These are phyloP conservation scores for Alopecurus myosuroides DNA, from an alignment of 176 grass and related monocot species.

Conservation along the genomic window DNA sequence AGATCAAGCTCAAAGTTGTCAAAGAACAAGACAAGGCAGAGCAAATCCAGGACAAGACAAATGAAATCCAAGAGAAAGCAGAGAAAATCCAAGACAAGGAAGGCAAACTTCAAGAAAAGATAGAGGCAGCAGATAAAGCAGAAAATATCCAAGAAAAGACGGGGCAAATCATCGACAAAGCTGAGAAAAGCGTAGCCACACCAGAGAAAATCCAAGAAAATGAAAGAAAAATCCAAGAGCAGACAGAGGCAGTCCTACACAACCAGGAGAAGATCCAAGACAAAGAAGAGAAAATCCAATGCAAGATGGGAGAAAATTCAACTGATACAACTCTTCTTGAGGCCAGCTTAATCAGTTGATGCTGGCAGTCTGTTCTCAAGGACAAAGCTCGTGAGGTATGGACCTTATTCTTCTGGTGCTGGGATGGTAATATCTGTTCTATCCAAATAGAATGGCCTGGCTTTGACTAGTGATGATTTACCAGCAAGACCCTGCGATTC, in stretches of 20 bases:
- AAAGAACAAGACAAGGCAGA: constrained; percentile 25
- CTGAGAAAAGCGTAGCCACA: background rate
- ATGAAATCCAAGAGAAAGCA: background rate
- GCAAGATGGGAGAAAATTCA: constrained; percentile 17
- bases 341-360: constrained; percentile 21
- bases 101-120: constrained; percentile 13
- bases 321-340: constrained; percentile 16
- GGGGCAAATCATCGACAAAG: background rate
- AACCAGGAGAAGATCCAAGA: constrained; percentile 10
- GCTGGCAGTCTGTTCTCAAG: background rate
- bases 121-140: background rate
- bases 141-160: constrained; percentile 10
- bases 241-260: background rate
- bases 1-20: constrained; percentile 5
- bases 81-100: background rate
- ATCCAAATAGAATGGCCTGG: constrained; percentile 6
- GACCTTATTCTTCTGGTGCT: background rate
- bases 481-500: constrained; percentile 1
- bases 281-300: constrained; percentile 17
- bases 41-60: background rate
- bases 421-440: background rate
- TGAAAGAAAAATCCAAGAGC: background rate
- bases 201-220: constrained; percentile 20
- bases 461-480: background rate
- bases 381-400: background rate